Base-by-base conservation (phyloP, 345 rosid genomes). In the Brassica nigra region DNA sequence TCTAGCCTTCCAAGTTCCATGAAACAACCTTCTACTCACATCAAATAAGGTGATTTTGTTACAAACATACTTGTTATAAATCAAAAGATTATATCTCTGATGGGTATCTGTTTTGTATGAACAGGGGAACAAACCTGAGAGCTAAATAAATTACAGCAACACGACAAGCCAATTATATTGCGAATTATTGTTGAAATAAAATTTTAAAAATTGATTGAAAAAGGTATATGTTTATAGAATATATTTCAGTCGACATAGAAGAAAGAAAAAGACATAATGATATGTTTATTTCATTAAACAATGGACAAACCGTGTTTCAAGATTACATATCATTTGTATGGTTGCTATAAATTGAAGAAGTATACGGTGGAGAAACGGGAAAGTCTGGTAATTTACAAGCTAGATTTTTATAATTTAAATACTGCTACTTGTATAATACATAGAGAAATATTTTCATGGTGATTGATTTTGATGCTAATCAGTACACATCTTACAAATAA, bases 281-380 rank as follows among this genome's bases (percentile, higher is more conserved):
- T 68, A 70, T 69, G 70, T 69, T 62, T 49, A 57, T 63, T 52
- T 70, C 57, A 15, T 33, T 10, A 4, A 6, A 39, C 23, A 47
- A 62, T 70, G 67, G 76, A 63, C 65, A 69, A 14, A 55, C 37
- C 42, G 55, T 67, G 78, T 73, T 68, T 75, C 16, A 52, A 52
- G 36, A 16, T 39, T 76, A 55, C 36, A 39, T 31, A 71, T 57
- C 54, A 71, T 66, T 62, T 68, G 70, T 33, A 62, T 68, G 78
- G 78, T 68, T 62, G 59, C 49, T 23, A 49, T 29, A 4, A 42
- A 68, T 61, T 4, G 74, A 66, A 67, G 34, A 78, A 49, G 1
- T 36, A n/a, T 42, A 10, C 12, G 12, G 47, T 42, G 47, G 47
- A 42, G 14, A 42, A 42, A 42, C 47, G 3, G 47, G 14, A 10